phyloP scores from a whole-genome alignment of 2,329 filamentous ascomycete genomes.

The Anisogramma anomala region DNA sequence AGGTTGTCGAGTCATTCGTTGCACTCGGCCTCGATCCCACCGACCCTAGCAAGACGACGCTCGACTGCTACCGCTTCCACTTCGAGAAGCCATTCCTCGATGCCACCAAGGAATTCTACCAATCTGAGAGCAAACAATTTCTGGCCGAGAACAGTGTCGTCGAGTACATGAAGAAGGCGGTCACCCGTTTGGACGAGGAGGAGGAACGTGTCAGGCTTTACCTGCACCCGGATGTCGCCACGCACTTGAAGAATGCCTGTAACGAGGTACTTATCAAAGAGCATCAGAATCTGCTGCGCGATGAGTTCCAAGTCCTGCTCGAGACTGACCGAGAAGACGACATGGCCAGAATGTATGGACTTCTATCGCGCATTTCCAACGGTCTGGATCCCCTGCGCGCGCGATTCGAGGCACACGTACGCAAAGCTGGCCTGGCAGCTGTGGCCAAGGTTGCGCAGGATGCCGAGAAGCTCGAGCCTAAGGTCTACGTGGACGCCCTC shows the following conservation, averaged over 20 bases:
- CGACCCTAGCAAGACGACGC: slow-evolving; percentile 83
- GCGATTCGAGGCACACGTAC: slow-evolving; percentile 84
- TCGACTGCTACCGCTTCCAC: slow-evolving; percentile 85
- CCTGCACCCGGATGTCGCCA: slow-evolving; percentile 78
- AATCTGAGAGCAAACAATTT: slow-evolving; percentile 85
- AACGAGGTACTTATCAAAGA: slow-evolving; percentile 82
- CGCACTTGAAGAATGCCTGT: slow-evolving; percentile 74
- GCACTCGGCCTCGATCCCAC: slow-evolving; percentile 88
- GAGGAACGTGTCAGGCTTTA: slow-evolving; percentile 89
- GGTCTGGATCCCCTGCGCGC: slow-evolving; percentile 79
- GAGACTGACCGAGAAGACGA: slow-evolving; percentile 94
- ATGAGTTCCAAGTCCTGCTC: slow-evolving; percentile 89
- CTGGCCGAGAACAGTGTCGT: slow-evolving; percentile 94
- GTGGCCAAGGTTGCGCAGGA: slow-evolving; percentile 85
- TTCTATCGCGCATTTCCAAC: slow-evolving; percentile 79
- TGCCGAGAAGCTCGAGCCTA: slow-evolving; percentile 84
- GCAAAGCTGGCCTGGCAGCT: slow-evolving; percentile 76
- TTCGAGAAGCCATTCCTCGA: slow-evolving; percentile 88
- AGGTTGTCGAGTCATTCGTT: slow-evolving; percentile 91
- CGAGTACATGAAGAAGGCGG: slow-evolving; percentile 99
- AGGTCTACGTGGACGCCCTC: slow-evolving; percentile 90
- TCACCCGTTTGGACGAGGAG: slow-evolving; percentile 78
- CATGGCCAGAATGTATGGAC: slow-evolving; percentile 89
- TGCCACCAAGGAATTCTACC: slow-evolving; percentile 77
- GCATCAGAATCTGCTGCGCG: slow-evolving; percentile 73